A percentile compares a stretch with the other conserved stretches of the same genome.
Evolutionary conservation across 176 grass and related monocot genomes (phyloP).

Genomic region (Avena insularis): DNA sequence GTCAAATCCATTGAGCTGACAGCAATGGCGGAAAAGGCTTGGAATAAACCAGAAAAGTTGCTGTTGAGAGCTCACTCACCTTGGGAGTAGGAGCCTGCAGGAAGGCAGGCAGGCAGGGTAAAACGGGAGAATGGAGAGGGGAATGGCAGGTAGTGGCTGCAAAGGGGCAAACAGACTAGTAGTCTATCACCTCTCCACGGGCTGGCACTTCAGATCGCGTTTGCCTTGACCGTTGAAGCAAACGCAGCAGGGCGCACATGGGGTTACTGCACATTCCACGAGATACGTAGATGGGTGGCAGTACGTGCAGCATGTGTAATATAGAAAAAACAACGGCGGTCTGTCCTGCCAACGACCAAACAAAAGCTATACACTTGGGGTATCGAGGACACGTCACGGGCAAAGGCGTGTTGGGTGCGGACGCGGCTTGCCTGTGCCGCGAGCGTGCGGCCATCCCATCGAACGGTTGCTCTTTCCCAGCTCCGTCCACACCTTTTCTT

Average conservation of each 20-base stretch:
- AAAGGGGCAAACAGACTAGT: conserved; percentile 12
- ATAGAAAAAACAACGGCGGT: not conserved
- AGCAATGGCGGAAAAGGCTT: conserved; percentile 26
- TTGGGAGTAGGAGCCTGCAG: conserved; percentile 24
- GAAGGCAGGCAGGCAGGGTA: not conserved
- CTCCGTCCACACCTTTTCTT: too few species aligned
- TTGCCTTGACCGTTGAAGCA: conserved; percentile 18
- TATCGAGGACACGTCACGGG: not conserved
- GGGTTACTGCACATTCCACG: conserved; percentile 26
- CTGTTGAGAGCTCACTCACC: conserved; percentile 33
- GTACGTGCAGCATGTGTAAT: not conserved
- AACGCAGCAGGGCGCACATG: conserved; percentile 39
- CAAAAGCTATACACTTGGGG: not conserved
- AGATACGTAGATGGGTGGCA: not conserved
- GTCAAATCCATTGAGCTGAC: conserved; percentile 20
- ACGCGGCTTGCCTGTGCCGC: too few species aligned
- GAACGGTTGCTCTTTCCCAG: too few species aligned
- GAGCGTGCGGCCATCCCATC: too few species aligned
- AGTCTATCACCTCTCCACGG: conserved; percentile 31
- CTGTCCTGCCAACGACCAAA: not conserved
- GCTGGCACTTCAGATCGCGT: conserved; percentile 36
- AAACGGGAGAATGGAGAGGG: not conserved
- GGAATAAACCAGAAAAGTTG: conserved; percentile 4
- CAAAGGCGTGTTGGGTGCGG: too few species aligned
- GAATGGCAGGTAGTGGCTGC: conserved; percentile 21